phyloP scores from a whole-genome alignment of 2,329 filamentous ascomycete species.

The Xylariales sp. region DNA sequence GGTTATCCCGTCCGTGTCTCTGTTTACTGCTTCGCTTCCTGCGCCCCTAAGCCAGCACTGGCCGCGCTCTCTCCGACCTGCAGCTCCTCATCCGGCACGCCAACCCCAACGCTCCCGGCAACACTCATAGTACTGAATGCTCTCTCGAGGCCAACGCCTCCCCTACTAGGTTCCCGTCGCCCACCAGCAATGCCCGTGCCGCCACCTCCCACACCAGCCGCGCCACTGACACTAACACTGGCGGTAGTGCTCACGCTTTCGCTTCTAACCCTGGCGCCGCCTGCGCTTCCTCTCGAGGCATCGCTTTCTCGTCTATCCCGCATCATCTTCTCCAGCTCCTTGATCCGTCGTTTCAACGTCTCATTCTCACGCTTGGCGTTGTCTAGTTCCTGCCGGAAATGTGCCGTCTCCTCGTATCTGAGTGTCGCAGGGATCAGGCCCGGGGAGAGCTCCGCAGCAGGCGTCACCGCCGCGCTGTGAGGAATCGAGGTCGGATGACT shows the following conservation, averaged over 20 bases:
- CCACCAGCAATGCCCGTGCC: conserved; percentile 43
- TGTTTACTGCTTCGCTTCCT: conserved; percentile 6
- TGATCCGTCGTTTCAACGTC: conserved; percentile 52
- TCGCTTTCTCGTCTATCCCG: conserved; percentile 45
- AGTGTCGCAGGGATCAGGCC: conserved; percentile 51
- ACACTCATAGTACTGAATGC: conserved; percentile 42
- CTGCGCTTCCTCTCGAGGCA: not conserved
- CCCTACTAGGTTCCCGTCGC: conserved; percentile 29
- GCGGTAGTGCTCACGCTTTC: conserved; percentile 51
- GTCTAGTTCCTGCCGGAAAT: conserved; percentile 57
- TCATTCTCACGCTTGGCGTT: conserved; percentile 61
- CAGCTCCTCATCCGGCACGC: conserved; percentile 56
- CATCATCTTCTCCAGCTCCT: conserved; percentile 56
- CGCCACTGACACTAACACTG: conserved; percentile 39
- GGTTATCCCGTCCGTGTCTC: too few relatives aligned
- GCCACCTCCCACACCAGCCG: conserved; percentile 19
- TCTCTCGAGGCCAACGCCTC: conserved; percentile 37
- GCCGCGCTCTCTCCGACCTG: conserved; percentile 59
- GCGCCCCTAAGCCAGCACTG: conserved; percentile 33
- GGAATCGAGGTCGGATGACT: conserved; percentile 30
- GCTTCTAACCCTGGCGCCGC: conserved; percentile 30
- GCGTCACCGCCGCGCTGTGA: conserved; percentile 36
- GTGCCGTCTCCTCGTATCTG: conserved; percentile 59
- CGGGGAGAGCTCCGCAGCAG: conserved; percentile 45
- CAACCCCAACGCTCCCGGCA: conserved; percentile 41